These are phyloP conservation scores for Diplodia sapinea DNA, from an alignment of 2,329 filamentous ascomycete genomes.

Conservation along the genomic window DNA sequence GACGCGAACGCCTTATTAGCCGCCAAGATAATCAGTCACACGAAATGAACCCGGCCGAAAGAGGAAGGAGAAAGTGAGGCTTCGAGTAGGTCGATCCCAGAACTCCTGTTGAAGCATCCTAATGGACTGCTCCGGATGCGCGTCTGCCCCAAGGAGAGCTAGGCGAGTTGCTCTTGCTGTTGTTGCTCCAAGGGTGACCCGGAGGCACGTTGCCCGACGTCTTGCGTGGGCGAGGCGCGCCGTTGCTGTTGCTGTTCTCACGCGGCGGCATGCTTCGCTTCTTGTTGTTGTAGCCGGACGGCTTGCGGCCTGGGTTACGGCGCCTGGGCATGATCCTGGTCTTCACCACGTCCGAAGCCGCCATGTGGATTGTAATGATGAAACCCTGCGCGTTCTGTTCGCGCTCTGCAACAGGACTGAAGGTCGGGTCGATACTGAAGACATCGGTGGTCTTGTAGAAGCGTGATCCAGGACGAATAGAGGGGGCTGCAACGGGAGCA, in stretches of 20 bases:
- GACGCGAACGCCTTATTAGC: slow-evolving; percentile 30
- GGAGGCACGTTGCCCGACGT: slow-evolving; percentile 17
- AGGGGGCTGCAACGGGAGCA: background rate
- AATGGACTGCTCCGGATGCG: slow-evolving; percentile 24
- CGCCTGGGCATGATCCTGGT: slow-evolving; percentile 20
- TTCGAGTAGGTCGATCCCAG: background rate
- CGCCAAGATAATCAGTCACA: slow-evolving; percentile 26
- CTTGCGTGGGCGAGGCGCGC: slow-evolving; percentile 21
- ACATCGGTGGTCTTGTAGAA: slow-evolving; percentile 28
- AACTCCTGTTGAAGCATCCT: background rate
- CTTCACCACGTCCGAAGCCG: slow-evolving; percentile 17
- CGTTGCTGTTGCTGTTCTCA: slow-evolving; percentile 24
- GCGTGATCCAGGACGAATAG: slow-evolving; percentile 20
- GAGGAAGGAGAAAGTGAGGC: slow-evolving; percentile 20
- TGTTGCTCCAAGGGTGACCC: slow-evolving; percentile 26
- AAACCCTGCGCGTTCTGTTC: slow-evolving; percentile 25
- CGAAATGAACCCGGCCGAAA: slow-evolving; percentile 19
- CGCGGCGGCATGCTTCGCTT: slow-evolving; percentile 22
- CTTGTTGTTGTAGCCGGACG: slow-evolving; percentile 26
- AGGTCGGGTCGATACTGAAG: slow-evolving; percentile 17
- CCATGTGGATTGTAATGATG: slow-evolving; percentile 22
- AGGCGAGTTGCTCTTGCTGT: slow-evolving; percentile 24
- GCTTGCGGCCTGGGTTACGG: slow-evolving; percentile 19
- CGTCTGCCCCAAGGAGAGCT: slow-evolving; percentile 25
- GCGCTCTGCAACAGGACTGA: slow-evolving; percentile 4